Percentiles rank a stretch among this genome's conserved stretches.
Evolutionary conservation across 2,329 filamentous ascomycete genomes (phyloP).

Genomic region (Ceratocystis eucalypticola): DNA sequence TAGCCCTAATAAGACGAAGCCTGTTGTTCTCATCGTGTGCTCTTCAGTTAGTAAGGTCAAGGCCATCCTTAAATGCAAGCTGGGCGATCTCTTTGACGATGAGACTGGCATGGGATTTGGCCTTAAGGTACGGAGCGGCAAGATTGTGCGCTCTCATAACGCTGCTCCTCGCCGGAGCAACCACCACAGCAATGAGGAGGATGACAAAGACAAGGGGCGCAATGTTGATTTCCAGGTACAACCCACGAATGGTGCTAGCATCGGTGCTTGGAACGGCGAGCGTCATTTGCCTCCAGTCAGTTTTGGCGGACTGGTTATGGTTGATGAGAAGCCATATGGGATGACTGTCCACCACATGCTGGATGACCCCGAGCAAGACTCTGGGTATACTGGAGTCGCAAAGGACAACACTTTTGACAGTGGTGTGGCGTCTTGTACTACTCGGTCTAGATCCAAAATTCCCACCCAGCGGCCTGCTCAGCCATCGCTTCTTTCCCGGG

Average conservation of each 20-base stretch:
- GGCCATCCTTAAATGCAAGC: conserved; percentile 54
- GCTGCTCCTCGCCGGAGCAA: conserved; percentile 27
- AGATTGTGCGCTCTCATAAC: conserved; percentile 48
- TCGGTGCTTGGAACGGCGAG: conserved; percentile 76
- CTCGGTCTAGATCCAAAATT: not conserved
- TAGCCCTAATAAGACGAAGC: conserved; percentile 48
- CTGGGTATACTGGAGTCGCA: not conserved
- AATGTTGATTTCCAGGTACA: conserved; percentile 68
- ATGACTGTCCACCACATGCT: conserved; percentile 98
- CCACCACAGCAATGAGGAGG: conserved; percentile 19
- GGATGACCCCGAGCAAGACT: conserved; percentile 45
- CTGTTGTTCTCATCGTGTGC: conserved; percentile 66
- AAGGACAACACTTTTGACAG: conserved; percentile 7
- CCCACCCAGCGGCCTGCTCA: not conserved
- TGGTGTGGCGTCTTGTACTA: not conserved
- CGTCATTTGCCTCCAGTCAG: conserved; percentile 82
- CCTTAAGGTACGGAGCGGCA: conserved; percentile 59
- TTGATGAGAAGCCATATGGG: conserved; percentile 74
- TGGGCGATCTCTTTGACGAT: conserved; percentile 51
- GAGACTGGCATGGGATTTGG: conserved; percentile 39
- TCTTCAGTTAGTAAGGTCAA: conserved; percentile 61
- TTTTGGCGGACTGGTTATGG: conserved; percentile 72
- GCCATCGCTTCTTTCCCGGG: not conserved
- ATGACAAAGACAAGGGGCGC: conserved; percentile 29
- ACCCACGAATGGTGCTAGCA: conserved; percentile 77